Percentiles rank a stretch among this genome's conserved stretches.
These are phyloP conservation scores for Erucastrum elatum DNA, from an alignment of 345 rosid genomes.

Conservation along the genomic window DNA sequence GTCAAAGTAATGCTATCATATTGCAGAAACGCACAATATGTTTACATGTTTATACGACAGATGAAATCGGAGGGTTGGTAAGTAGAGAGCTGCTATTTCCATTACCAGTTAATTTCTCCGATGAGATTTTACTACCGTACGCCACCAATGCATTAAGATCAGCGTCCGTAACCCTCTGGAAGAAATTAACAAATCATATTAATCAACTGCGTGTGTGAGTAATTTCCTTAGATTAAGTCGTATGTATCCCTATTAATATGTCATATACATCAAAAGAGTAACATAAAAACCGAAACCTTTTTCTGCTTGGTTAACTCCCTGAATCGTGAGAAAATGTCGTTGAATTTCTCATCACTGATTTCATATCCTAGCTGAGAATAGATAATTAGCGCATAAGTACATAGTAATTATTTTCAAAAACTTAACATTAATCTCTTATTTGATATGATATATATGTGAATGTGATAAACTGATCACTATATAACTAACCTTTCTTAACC, in stretches of 20 bases:
- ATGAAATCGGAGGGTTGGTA: slow-evolving; percentile 2
- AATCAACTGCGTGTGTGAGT: not conserved
- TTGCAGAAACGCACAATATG: not conserved
- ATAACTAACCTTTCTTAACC: slow-evolving; percentile 48
- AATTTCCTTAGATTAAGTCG: not conserved
- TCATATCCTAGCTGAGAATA: slow-evolving; percentile 76
- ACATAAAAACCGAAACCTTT: slow-evolving; percentile 44
- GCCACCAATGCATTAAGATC: slow-evolving; percentile 14
- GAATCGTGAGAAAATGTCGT: slow-evolving; percentile 62
- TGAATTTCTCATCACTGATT: slow-evolving; percentile 62
- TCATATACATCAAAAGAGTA: not conserved
- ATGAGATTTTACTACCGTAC: not conserved
- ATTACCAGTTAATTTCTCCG: slow-evolving; percentile 1
- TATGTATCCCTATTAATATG: not conserved
- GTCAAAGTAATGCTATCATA: too few species aligned
- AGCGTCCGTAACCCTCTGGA: slow-evolving; percentile 26
- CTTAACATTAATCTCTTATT: not conserved
- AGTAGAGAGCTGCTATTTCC: not conserved
- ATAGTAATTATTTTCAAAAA: not conserved
- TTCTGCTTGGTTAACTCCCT: slow-evolving; percentile 79
- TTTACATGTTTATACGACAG: slow-evolving; percentile 6
- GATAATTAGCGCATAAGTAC: not conserved
- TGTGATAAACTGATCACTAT: not conserved
- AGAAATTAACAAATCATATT: not conserved
- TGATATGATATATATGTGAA: not conserved